Evolutionary conservation across 768 basidiomycete species (phyloP), one percentile per base, ranked within the genome.

Genomic region (Leucogyrophana mollusca): DNA sequence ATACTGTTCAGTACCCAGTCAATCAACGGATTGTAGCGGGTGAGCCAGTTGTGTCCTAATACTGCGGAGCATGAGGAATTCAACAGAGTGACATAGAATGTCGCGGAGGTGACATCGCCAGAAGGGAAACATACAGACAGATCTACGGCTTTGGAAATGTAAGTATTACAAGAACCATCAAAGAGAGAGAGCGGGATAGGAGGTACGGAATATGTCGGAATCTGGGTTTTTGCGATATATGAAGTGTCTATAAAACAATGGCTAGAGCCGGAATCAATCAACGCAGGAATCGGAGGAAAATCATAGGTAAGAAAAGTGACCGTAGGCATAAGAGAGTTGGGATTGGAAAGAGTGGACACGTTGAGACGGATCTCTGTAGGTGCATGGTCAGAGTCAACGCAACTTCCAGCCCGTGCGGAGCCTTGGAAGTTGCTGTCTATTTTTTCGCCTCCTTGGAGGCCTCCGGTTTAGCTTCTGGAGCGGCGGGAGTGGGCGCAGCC

Each of bases 11-110:
- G 21, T 45, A 45, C 43, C 53, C 50, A 56, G 44, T 56, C 56
- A 56, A 56, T 56, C 50, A 46, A 48, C 37, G 34, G 53, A 54
- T 56, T 56, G 53, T 48, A 56, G 45, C 38, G 43, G n/a, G n/a
- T n/a, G n/a, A n/a, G n/a, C n/a, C n/a, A n/a, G n/a, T n/a, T n/a
- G n/a, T n/a, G n/a, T n/a, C 46, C 40, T 3, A 47, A 40, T 10
- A 47, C 32, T 5, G 41, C n/a, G 5, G 13, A 5, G 23, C 46
- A 47, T 11, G 39, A 17, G 41, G 40, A n/a, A 32, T 49, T 42
- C 32, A 49, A 37, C 9, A n/a, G 25, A 18, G 47, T 49, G 10
- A 43, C 35, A 43, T 44, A 43, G 21, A 49, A 43, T 43, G 47
- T 44, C 3, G 16, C 25, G 3, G 20, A 23, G 16, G 47, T 49